These are phyloP conservation scores for Boletus rex-veris DNA, from an alignment of 768 basidiomycete species.

Conservation along the genomic window DNA sequence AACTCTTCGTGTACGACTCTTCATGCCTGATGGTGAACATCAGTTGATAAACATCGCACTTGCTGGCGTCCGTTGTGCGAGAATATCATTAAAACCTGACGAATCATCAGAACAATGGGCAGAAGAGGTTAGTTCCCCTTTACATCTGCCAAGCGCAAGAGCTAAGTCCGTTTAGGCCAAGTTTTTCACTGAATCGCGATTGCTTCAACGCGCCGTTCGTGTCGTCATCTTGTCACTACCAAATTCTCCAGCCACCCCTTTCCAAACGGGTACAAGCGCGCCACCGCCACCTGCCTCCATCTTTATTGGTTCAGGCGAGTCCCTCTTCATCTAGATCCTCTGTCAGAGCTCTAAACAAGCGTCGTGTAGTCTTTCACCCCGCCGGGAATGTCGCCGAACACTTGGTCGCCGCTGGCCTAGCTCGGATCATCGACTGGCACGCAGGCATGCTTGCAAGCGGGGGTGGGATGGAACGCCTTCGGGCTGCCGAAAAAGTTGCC, in stretches of 20 bases:
- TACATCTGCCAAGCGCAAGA: not conserved
- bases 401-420: constrained; percentile 79
- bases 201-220: constrained; percentile 75
- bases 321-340: not conserved
- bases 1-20: constrained; percentile 80
- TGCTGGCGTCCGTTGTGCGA: constrained; percentile 77
- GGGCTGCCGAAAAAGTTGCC: constrained; percentile 76
- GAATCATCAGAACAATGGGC: constrained; percentile 80
- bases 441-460: constrained; percentile 85
- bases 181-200: constrained; percentile 88
- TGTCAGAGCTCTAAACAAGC: not conserved
- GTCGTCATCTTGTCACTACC: constrained; percentile 80
- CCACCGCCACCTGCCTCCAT: constrained; percentile 70
- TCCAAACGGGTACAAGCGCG: constrained; percentile 56
- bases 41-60: constrained; percentile 85
- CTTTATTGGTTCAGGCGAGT: constrained; percentile 82
- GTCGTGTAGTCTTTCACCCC: constrained; percentile 69
- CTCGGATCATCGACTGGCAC: constrained; percentile 95
- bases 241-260: constrained; percentile 73
- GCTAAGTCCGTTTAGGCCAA: constrained; percentile 58
- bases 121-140: constrained; percentile 67
- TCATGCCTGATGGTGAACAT: constrained; percentile 86
- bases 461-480: constrained; percentile 85
- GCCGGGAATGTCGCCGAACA: constrained; percentile 93
- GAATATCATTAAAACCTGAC: constrained; percentile 65